These are phyloP conservation scores for Remersonia thermophila DNA, from an alignment of 2,329 filamentous ascomycete species.

Conservation along the genomic window DNA sequence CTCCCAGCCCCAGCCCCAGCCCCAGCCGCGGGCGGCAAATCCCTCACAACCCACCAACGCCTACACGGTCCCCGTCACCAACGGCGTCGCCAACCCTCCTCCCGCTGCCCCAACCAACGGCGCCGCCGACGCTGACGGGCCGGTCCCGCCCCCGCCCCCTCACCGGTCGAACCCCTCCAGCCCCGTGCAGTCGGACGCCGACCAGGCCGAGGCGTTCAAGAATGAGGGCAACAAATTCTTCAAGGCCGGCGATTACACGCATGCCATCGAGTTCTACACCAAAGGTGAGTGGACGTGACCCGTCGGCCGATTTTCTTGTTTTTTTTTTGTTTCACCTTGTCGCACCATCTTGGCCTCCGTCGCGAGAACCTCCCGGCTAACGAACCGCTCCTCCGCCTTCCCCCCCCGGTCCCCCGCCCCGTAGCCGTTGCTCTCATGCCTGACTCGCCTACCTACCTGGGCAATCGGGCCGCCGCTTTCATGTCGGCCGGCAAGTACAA, in stretches of 20 bases:
- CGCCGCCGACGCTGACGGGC: constrained; percentile 30
- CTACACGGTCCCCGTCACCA: constrained; percentile 37
- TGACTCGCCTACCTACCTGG: constrained; percentile 76
- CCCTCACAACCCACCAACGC: constrained; percentile 26
- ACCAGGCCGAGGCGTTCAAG: constrained; percentile 88
- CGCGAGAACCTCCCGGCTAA: constrained; percentile 4
- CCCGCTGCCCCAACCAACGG: constrained; percentile 25
- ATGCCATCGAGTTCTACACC: constrained; percentile 84
- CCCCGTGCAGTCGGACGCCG: constrained; percentile 40
- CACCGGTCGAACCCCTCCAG: constrained; percentile 54
- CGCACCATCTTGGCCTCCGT: constrained; percentile 2
- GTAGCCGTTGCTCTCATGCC: constrained; percentile 80
- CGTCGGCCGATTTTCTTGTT: no score
- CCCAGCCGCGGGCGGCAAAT: constrained; percentile 24
- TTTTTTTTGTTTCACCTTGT: no score
- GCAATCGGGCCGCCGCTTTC: constrained; percentile 88
- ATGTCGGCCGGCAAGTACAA: constrained; percentile 75
- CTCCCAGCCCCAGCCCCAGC: constrained; percentile 21
- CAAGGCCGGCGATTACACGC: constrained; percentile 81
- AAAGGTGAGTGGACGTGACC: constrained; percentile 77
- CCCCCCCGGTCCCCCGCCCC: no score
- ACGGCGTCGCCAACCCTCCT: neutral
- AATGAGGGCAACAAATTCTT: constrained; percentile 90
- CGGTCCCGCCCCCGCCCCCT: constrained; percentile 56
- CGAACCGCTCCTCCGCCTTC: constrained; percentile 2